phyloP scores from a whole-genome alignment of 2,329 filamentous ascomycete species.

The Fusarium staphyleae region DNA sequence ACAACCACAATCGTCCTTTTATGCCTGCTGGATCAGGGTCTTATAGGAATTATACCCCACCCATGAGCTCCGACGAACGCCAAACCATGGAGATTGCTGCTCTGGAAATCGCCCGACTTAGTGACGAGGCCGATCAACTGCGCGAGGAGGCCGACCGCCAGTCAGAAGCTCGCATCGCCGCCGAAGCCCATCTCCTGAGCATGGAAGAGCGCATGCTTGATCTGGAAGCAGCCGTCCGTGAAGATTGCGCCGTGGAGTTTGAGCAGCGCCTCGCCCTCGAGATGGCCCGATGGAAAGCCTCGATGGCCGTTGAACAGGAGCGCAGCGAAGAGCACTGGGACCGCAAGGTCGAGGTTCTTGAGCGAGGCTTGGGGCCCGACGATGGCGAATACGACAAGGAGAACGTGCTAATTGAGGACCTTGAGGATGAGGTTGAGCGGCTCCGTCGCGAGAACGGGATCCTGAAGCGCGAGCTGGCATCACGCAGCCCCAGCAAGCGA shows the following conservation, averaged over 20 bases:
- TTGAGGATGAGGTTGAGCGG: constrained; percentile 75
- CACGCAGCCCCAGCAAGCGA: constrained; percentile 69
- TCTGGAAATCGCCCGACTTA: constrained; percentile 80
- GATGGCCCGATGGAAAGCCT: constrained; percentile 80
- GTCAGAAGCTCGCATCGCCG: constrained; percentile 70
- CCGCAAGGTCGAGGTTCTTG: constrained; percentile 76
- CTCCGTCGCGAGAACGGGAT: constrained; percentile 70
- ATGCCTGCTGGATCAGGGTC: constrained; percentile 48
- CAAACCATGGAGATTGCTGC: constrained; percentile 84
- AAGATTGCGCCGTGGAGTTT: constrained; percentile 88
- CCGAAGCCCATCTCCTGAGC: constrained; percentile 75
- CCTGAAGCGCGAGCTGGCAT: constrained; percentile 70
- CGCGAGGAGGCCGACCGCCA: constrained; percentile 74
- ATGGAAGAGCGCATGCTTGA: constrained; percentile 71
- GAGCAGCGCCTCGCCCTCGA: constrained; percentile 79
- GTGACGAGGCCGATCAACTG: constrained; percentile 75
- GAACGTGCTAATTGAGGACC: constrained; percentile 66
- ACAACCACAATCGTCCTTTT: constrained; percentile 50
- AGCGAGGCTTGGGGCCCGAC: constrained; percentile 55
- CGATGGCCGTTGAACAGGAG: constrained; percentile 79
- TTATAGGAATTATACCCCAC: constrained; percentile 51
- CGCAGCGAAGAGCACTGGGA: constrained; percentile 85
- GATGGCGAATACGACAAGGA: constrained; percentile 65
- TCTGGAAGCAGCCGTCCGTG: constrained; percentile 83
- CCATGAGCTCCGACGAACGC: constrained; percentile 56